A percentile compares a stretch with the other conserved stretches of the same genome.
Conservation (phyloP, 1,139 yeast species). For the Wickerhamomyces sp. region DNA sequence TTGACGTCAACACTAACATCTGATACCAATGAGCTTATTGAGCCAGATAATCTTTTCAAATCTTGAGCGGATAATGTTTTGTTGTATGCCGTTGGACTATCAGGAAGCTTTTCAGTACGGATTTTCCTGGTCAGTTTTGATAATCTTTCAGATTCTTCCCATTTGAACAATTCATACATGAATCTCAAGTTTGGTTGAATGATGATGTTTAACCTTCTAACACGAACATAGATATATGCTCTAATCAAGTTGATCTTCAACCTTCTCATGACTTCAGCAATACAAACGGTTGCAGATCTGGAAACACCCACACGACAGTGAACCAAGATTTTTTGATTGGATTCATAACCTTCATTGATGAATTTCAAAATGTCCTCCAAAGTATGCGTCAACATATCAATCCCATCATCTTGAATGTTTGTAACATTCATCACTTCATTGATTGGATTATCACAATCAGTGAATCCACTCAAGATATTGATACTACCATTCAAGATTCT, state of each 20-base stretch:
- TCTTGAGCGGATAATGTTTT: neutral
- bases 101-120: neutral
- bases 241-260: constrained; percentile 58
- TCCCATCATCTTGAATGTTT: constrained; percentile 46
- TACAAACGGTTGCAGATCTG: constrained; percentile 83
- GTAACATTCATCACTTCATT: constrained; percentile 33
- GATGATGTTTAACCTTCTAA: constrained; percentile 78
- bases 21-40: constrained; percentile 14
- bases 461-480: constrained; percentile 26
- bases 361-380: constrained; percentile 38
- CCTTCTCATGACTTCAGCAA: constrained; percentile 84
- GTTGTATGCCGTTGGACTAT: neutral
- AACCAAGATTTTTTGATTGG: constrained; percentile 53
- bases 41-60: constrained; percentile 8
- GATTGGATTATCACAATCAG: constrained; percentile 29
- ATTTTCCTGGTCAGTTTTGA: neutral
- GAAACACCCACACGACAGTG: constrained; percentile 94
- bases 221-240: constrained; percentile 78
- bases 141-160: constrained; percentile 49
- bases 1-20: constrained; percentile 5
- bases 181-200: constrained; percentile 86
- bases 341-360: constrained; percentile 34
- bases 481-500: constrained; percentile 20
- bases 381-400: constrained; percentile 41
- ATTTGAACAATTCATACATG: constrained; percentile 77